Evolutionary conservation across 441 rosid genomes (phyloP).

Genomic region (Eugenia klotzschiana): DNA sequence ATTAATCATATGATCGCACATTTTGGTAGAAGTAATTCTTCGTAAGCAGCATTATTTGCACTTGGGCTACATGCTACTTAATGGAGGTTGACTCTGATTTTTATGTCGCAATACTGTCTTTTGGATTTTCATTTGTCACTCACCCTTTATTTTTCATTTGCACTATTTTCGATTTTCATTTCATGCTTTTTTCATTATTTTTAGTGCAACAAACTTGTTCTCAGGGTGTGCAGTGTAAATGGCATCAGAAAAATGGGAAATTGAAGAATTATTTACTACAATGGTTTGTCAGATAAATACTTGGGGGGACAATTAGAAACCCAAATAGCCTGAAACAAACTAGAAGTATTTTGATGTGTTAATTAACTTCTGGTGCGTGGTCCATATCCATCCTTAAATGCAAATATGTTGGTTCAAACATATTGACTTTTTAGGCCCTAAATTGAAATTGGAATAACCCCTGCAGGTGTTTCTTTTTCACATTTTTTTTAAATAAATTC

Average conservation of each 20-base stretch:
- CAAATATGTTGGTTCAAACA: neutral
- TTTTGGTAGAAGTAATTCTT: neutral
- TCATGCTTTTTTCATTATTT: neutral
- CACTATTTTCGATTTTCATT: neutral
- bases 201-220: neutral
- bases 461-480: neutral
- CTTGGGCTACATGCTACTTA: neutral
- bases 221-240: neutral
- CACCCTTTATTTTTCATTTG: neutral
- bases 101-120: neutral
- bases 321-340: neutral
- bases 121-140: neutral
- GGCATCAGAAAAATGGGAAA: neutral
- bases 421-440: neutral
- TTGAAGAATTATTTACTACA: neutral
- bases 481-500: neutral
- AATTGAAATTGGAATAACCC: neutral
- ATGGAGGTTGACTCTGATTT: neutral
- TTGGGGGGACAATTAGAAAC: neutral
- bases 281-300: neutral
- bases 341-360: neutral
- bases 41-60: neutral
- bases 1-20: neutral
- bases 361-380: neutral
- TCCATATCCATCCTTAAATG: neutral